Evolutionary conservation across 129 eudicot species (phyloP), one percentile per base, ranked within the genome.

Genomic region (Deinandra increscens): DNA sequence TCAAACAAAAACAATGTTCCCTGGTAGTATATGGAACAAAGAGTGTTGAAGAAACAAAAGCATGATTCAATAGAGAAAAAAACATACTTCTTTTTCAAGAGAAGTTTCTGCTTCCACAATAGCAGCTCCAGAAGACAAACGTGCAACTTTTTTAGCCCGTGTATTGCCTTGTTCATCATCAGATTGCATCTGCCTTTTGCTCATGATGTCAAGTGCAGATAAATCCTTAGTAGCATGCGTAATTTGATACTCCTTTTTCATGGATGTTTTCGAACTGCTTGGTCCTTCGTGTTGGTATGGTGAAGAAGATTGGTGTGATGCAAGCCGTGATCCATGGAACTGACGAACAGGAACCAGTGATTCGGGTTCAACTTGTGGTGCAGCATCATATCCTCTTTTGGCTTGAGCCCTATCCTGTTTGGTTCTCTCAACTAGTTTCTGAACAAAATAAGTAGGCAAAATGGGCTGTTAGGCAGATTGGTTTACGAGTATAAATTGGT

Each of bases 261-360:
- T 29, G 38, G 58, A 4, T 51, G 72, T 17, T 59, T 34, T 41
- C 10, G 71, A 66, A 49, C 56, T 37, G 26, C 64, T 43, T 72
- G 78, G 42, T 64, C 72, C 84, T 50, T 71, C 46, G n/a, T 77
- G 79, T 65, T 85, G 83, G 71, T 76, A 92, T 48, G 98, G 96
- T 79, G 95, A 81, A 55, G 84, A 77, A 39, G 88, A 63, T 54
- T 83, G 85, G 50, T 84, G 91, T 8, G 95, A 84, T 70, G 91
- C 96, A 71, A 92, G 95, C 20, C 90, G 96, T 51, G 98, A 86
- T 69, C 95, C 96, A 38, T 77, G 84, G 78, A 84, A 92, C 33
- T 78, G 87, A 31, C 80, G 66, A 81, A 88, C 91, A 3, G 91
- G 89, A 60, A 88, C 98, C 79, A 92, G 45, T 10, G 86, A 82